phyloP scores from a whole-genome alignment of 129 eudicot genomes.

The Pulicaria dysenterica region DNA sequence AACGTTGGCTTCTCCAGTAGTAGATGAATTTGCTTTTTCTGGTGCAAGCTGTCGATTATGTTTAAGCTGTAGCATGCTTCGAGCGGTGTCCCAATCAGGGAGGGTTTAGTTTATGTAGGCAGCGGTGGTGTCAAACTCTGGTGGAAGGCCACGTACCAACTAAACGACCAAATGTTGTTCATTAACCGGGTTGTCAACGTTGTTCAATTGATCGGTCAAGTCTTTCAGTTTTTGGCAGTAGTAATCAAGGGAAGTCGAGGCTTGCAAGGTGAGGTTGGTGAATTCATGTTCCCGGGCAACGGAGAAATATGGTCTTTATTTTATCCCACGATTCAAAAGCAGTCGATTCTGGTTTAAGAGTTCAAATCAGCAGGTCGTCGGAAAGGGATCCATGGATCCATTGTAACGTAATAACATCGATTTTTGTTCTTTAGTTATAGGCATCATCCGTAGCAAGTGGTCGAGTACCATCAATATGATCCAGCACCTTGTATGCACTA shows the following conservation, averaged over 20 bases:
- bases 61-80: no score
- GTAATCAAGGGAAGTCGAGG: not conserved
- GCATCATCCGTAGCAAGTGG: no score
- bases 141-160: no score
- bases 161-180: not conserved
- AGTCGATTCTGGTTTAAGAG: not conserved
- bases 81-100: no score
- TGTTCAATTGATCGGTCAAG: not conserved
- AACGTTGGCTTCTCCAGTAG: no score
- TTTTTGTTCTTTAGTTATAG: no score
- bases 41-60: no score
- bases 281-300: not conserved
- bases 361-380: not conserved
- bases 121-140: no score
- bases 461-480: no score
- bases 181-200: not conserved
- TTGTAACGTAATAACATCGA: not conserved
- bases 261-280: not conserved
- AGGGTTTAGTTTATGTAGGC: no score
- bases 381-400: not conserved
- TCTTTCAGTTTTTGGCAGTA: not conserved
- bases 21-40: no score
- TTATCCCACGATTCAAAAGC: not conserved
- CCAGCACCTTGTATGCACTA: no score
- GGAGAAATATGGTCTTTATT: not conserved